phyloP scores from a whole-genome alignment of 441 rosid genomes.

The Syzygium syzygioides region DNA sequence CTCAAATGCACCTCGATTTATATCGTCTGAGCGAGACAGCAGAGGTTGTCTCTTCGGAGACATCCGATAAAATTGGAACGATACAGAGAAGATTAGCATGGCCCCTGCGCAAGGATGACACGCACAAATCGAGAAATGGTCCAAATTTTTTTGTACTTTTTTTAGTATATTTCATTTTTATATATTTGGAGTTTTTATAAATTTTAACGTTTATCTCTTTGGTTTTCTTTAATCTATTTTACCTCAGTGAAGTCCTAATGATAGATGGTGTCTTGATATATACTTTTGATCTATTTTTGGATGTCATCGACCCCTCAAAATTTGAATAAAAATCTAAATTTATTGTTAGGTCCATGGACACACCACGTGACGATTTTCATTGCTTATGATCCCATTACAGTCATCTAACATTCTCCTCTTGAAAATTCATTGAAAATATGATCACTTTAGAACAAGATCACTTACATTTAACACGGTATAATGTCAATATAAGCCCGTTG shows the following conservation, averaged over 20 bases:
- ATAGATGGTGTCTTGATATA: background rate
- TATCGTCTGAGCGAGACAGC: background rate
- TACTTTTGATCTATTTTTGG: background rate
- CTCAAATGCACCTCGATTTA: background rate
- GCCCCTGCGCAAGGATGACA: constrained; percentile 50
- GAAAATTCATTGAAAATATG: background rate
- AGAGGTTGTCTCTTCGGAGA: accelerated
- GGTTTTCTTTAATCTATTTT: background rate
- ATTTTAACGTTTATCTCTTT: background rate
- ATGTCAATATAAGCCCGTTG: too few species aligned
- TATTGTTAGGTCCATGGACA: too few species aligned
- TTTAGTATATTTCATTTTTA: too few species aligned
- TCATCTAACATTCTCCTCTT: background rate
- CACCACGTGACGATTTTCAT: background rate
- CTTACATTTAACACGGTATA: background rate
- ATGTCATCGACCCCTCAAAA: background rate
- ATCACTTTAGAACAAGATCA: background rate
- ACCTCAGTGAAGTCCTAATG: background rate
- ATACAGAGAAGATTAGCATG: constrained; percentile 62
- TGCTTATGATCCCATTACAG: background rate
- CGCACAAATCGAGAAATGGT: constrained; percentile 26
- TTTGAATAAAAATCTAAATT: background rate
- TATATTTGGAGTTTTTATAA: background rate
- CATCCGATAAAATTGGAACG: constrained; percentile 55
- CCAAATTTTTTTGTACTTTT: too few species aligned